Evolutionary conservation across 495 filamentous ascomycete genomes (phyloP), one percentile per base, ranked within the genome.

Genomic region (Achaetomiella virescens): DNA sequence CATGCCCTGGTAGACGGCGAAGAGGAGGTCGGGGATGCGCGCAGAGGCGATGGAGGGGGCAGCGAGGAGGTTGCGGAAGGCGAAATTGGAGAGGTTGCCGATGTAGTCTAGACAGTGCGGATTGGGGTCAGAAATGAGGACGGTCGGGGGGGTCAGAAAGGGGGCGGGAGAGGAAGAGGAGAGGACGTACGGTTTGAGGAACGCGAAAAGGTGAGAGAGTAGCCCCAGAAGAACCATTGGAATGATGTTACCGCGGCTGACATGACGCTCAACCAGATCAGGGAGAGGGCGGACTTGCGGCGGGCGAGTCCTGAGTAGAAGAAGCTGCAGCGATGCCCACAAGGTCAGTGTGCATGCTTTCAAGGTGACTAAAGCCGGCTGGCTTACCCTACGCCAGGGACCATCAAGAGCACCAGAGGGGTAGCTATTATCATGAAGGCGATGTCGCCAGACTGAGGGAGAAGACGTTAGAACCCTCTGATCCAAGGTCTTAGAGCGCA

Each of bases 171-270:
- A n/a, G 27, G 27, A 31, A 31, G 27, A 9, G 9, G 27, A 9
- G 27, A 31, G 27, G 27, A 9, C 27, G 27, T 31, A 31, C 27
- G 27, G 27, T 31, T 31, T 4, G 27, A 31, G 27, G 27, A 31
- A 9, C 27, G 89, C 24, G 90, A 95, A 76, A 97, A 98, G 42
- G 91, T 82, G 33, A 98, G 77, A 3, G 90, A 96, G 70, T 92
- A 97, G 37, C 93, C 93, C 93, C 92, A 97, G 80, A 98, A 96
- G 78, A 97, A 98, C 92, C 93, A 98, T 71, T 97, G 92, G 75
- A 98, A 96, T 21, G 84, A 86, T 10, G 90, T 84, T 44, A 98
- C 85, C 15, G 88, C 90, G 20, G 86, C 84, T 15, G 91, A 85
- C 87, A 97, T 96, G 68, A 97, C 78, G 17, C 90, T 91, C 18